Conservation (phyloP, 169 alveolate species). For the Eimeria necatrix region DNA sequence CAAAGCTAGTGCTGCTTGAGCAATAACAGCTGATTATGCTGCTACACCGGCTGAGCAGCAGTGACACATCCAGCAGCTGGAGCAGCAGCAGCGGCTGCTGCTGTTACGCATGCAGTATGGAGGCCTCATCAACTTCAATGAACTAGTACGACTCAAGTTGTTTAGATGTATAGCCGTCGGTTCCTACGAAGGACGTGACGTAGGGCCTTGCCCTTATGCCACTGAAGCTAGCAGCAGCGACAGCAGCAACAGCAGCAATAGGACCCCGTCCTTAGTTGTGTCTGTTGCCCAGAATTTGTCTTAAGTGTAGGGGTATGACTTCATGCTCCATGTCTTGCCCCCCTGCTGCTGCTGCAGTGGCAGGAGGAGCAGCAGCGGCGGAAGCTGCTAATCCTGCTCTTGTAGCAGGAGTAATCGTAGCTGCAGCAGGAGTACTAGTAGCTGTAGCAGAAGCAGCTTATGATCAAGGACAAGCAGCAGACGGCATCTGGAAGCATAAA, state of each 20-base stretch:
- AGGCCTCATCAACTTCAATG: constrained; percentile 12
- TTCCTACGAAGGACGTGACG: not conserved
- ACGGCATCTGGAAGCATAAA: not conserved
- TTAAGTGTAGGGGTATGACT: constrained; percentile 34
- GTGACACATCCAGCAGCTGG: not conserved
- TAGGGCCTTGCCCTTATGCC: constrained; percentile 39
- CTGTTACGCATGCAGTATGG: constrained; percentile 32
- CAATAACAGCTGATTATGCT: not conserved
- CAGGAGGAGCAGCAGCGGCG: constrained; percentile 28
- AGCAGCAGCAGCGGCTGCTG: constrained; percentile 31
- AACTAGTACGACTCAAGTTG: constrained; percentile 4
- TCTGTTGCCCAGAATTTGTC: constrained; percentile 25
- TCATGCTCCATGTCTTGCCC: not conserved
- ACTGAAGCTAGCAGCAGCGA: constrained; percentile 13
- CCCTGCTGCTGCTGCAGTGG: constrained; percentile 49
- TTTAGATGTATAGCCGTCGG: not conserved
- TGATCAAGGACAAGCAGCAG: not conserved
- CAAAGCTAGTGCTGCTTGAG: not conserved
- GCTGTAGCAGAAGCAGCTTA: constrained; percentile 2
- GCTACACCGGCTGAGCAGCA: not conserved
- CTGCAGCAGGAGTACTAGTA: constrained; percentile 42
- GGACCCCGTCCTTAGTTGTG: not conserved
- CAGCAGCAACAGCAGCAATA: constrained; percentile 64
- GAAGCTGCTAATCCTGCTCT: not conserved
- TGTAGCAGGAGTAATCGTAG: not conserved